Conservation (phyloP, 2,329 filamentous ascomycete genomes). For the Diplodia mutila region DNA sequence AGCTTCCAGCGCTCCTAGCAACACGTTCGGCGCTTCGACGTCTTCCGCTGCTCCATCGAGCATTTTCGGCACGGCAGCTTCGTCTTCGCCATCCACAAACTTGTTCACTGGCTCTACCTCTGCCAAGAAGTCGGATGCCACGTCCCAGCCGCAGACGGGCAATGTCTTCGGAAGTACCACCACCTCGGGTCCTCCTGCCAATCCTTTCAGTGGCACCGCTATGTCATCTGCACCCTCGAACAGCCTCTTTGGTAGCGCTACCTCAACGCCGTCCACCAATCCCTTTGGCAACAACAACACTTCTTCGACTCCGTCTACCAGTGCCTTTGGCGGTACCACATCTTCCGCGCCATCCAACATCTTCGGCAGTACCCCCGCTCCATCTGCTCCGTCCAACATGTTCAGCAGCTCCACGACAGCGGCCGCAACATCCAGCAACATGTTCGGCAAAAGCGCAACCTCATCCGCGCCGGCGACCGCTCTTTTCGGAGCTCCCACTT, state of each 20-base stretch:
- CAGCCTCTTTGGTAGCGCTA: not conserved
- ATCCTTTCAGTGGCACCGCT: not conserved
- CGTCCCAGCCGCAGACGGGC: not conserved
- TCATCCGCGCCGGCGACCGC: not conserved
- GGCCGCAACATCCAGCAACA: not conserved
- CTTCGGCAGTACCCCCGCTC: not conserved
- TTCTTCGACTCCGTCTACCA: not conserved
- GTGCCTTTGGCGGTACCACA: not conserved
- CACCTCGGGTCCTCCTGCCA: not conserved
- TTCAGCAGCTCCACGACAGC: constrained; percentile 3
- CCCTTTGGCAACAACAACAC: not conserved
- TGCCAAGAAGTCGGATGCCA: not conserved
- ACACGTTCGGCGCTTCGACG: not conserved
- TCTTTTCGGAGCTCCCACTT: not conserved
- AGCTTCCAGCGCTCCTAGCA: not conserved
- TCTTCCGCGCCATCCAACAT: not conserved
- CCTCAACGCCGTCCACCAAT: not conserved
- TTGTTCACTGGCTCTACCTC: not conserved
- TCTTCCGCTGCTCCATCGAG: not conserved
- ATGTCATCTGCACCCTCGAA: not conserved
- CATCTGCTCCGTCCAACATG: constrained; percentile 18
- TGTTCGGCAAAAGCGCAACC: not conserved
- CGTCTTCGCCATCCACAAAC: constrained; percentile 3
- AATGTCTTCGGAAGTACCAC: not conserved
- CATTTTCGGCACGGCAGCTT: not conserved